Evolutionary conservation across 768 basidiomycete species (phyloP).

Genomic region (Suillus tomentosus): DNA sequence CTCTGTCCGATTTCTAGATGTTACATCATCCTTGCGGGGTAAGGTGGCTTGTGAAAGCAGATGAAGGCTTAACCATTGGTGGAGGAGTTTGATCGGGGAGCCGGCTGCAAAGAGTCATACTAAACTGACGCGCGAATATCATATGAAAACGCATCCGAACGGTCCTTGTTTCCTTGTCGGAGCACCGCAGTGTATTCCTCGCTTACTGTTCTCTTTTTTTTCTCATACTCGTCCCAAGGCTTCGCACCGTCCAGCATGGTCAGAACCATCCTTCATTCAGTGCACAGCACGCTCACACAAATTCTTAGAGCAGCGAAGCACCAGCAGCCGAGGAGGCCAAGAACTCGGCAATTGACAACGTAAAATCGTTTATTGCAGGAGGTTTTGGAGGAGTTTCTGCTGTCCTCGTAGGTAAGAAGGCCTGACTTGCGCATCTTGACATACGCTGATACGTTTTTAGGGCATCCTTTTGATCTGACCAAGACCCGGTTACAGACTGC

Average conservation of each 20-base stretch:
- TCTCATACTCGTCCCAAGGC: slow-evolving; percentile 12
- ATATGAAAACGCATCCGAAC: slow-evolving; percentile 25
- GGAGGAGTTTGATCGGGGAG: slow-evolving; percentile 18
- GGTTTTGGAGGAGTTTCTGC: slow-evolving; percentile 89
- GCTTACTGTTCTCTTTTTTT: background rate
- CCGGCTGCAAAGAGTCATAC: slow-evolving; percentile 2
- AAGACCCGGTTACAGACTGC: slow-evolving; percentile 98
- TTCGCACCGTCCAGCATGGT: slow-evolving; percentile 28
- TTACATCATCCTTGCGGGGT: background rate
- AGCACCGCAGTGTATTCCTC: slow-evolving; percentile 13
- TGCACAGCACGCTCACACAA: slow-evolving; percentile 14
- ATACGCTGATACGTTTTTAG: slow-evolving; percentile 40
- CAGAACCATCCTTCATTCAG: slow-evolving; percentile 13
- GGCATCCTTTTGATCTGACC: slow-evolving; percentile 97
- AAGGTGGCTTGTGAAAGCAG: background rate
- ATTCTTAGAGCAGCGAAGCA: slow-evolving; percentile 28
- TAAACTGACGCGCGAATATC: slow-evolving; percentile 20
- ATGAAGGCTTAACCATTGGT: background rate
- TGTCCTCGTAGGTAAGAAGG: slow-evolving; percentile 80
- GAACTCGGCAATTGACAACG: slow-evolving; percentile 38
- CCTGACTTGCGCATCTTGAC: background rate
- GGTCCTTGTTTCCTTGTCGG: slow-evolving; percentile 7
- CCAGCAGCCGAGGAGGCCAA: slow-evolving; percentile 23
- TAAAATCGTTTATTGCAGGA: slow-evolving; percentile 91
- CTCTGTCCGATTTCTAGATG: background rate